Conservation (phyloP, 768 basidiomycete genomes). For the Serendipita sp. region DNA sequence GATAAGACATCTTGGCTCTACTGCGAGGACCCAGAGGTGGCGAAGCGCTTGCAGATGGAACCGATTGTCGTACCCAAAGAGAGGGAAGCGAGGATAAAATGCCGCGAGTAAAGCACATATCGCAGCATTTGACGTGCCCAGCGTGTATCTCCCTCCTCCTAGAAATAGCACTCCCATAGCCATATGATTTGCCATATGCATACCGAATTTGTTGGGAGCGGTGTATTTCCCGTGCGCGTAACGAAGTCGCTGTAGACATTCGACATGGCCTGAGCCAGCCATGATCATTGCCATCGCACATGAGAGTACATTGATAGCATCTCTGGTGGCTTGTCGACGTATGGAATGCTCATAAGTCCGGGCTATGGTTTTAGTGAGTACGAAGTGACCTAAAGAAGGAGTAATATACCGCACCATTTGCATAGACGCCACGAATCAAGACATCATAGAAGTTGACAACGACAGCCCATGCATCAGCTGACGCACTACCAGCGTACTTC, state of each 20-base stretch:
- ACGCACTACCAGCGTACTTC: constrained; percentile 88
- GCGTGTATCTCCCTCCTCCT: constrained; percentile 79
- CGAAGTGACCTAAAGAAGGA: constrained; percentile 4
- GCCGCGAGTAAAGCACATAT: constrained; percentile 80
- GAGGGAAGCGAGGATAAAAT: constrained; percentile 82
- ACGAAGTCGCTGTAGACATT: constrained; percentile 70
- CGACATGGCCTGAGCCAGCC: constrained; percentile 93
- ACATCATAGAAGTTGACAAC: constrained; percentile 70
- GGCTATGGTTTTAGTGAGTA: constrained; percentile 26
- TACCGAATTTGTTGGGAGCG: constrained; percentile 64
- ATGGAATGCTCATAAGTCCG: constrained; percentile 77
- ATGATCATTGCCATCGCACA: constrained; percentile 83
- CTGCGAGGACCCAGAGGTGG: constrained; percentile 91
- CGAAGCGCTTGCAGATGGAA: constrained; percentile 84
- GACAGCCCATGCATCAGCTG: constrained; percentile 73
- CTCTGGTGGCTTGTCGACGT: constrained; percentile 70
- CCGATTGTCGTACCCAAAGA: constrained; percentile 70
- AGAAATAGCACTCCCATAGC: constrained; percentile 85
- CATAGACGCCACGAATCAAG: constrained; percentile 54
- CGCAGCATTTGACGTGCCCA: constrained; percentile 83
- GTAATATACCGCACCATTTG: constrained; percentile 36
- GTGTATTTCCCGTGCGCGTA: constrained; percentile 81
- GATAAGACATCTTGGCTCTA: constrained; percentile 83
- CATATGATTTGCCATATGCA: constrained; percentile 80
- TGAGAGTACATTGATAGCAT: constrained; percentile 76